Percentiles rank a stretch among this genome's conserved stretches.
These are phyloP conservation scores for Casuarina cunninghamiana DNA, from an alignment of 306 rosid species.

Conservation along the genomic window DNA sequence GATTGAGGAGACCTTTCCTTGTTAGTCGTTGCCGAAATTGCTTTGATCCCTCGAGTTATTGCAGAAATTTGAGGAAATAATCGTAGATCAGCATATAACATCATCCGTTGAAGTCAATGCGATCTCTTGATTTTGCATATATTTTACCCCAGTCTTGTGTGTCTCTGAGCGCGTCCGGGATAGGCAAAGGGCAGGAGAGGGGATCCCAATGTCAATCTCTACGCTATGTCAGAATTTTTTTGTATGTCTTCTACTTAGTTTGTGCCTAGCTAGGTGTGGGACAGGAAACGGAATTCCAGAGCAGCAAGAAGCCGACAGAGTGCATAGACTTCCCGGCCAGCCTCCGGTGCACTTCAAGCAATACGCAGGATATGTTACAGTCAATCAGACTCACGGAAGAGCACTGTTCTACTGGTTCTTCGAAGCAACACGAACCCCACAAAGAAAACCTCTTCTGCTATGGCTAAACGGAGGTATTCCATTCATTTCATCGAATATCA, in stretches of 20 bases:
- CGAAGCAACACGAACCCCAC: slow-evolving; percentile 42
- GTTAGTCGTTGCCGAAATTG: too few relatives aligned
- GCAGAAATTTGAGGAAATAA: too few relatives aligned
- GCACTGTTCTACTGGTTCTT: slow-evolving; percentile 92
- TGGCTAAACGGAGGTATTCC: slow-evolving; percentile 90
- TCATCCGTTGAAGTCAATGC: too few relatives aligned
- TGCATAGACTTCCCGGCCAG: slow-evolving; percentile 61
- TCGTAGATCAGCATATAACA: too few relatives aligned
- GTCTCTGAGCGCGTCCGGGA: neutral
- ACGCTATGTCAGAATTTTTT: slow-evolving; percentile 8
- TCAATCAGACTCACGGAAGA: slow-evolving; percentile 71
- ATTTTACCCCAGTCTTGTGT: neutral
- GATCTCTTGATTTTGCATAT: too few relatives aligned
- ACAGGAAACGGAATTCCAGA: neutral
- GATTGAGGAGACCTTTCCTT: too few relatives aligned
- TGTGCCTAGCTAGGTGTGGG: neutral
- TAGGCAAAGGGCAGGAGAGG: neutral
- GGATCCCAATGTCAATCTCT: slow-evolving; percentile 21
- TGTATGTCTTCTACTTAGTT: slow-evolving; percentile 14
- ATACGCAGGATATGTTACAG: slow-evolving; percentile 71
- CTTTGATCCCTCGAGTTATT: too few relatives aligned
- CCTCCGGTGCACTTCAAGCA: slow-evolving; percentile 71
- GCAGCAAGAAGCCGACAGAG: slow-evolving; percentile 60
- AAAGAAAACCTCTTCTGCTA: slow-evolving; percentile 59
- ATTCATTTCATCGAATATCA: neutral